Base-by-base conservation (phyloP, 768 basidiomycete species). In the Lanmaoa rubissima region DNA sequence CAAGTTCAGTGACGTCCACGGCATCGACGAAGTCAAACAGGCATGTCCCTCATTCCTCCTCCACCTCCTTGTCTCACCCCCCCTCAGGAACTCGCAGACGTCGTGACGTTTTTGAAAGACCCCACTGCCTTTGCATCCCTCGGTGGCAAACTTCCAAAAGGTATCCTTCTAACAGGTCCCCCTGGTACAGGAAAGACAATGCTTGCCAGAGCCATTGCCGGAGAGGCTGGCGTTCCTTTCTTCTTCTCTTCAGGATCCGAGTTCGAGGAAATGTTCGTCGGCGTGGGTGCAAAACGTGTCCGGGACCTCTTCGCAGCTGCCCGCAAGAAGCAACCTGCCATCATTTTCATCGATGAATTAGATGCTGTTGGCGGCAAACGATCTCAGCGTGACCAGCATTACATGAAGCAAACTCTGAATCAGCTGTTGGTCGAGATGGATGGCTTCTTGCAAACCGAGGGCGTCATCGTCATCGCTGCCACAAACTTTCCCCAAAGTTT, bases 261-360 rank as follows among this genome's bases (percentile, higher is more conserved):
- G 66, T 98, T 98, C 61, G 96, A 98, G 69, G 96, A 98, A 73
- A 95, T 98, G 87, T 96, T 94, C 69, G 94, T 96, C 46, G 94
- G 94, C 53, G 88, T 92, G 36, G 94, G 94, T 50, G 95, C 97
- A 16, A 94, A 95, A 69, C 88, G 97, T 12, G 91, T 99, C 40
- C 84, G 97, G 40, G 96, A 98, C 60, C 82, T 99, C 31, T 99
- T 99, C 64, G 86, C 91, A 6, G 86, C 92, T 7, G 97, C 97
- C 24, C 84, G 94, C 51, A 95, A 96, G 75, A 92, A 92, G 70
- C 85, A 95, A 58, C 95, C 97, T 6, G 89, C 97, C 16, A 98
- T 99, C 72, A 94, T 99, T 59, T 99, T 99, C 76, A 98, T 99
- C 65, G 94, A 98, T 65, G 94, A 98, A 68, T 76, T 98, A 34